Conservation (phyloP, 2,329 filamentous ascomycete species). For the Epichloe brachyelytri region DNA sequence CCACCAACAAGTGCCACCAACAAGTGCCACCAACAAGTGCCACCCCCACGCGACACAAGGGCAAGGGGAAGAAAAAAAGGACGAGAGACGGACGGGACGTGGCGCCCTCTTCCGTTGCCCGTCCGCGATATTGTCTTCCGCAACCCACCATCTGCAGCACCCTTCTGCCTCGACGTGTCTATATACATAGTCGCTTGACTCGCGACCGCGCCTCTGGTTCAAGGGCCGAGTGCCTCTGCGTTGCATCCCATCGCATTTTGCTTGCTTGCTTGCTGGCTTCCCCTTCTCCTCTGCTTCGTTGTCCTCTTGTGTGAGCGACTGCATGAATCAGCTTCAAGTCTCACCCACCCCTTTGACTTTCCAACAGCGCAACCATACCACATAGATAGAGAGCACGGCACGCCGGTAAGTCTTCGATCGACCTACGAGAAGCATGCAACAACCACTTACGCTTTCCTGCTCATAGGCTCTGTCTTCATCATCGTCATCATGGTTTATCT, state of each 20-base stretch:
- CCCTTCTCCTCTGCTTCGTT: background rate
- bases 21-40: background rate
- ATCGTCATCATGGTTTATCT: slow-evolving; percentile 71
- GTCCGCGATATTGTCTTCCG: background rate
- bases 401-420: background rate
- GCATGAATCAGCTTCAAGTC: background rate
- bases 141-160: background rate
- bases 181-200: background rate
- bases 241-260: background rate
- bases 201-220: background rate
- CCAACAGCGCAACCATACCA: background rate
- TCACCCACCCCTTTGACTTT: background rate
- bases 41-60: background rate
- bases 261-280: background rate
- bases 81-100: background rate
- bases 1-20: background rate
- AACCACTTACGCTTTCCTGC: background rate
- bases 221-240: background rate
- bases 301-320: background rate
- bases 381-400: background rate
- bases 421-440: background rate
- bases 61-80: background rate
- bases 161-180: background rate
- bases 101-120: background rate
- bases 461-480: background rate